Conservation (phyloP, 225 moss, liverwort and hornwort species). For the Rhytidiadelphus loreus region DNA sequence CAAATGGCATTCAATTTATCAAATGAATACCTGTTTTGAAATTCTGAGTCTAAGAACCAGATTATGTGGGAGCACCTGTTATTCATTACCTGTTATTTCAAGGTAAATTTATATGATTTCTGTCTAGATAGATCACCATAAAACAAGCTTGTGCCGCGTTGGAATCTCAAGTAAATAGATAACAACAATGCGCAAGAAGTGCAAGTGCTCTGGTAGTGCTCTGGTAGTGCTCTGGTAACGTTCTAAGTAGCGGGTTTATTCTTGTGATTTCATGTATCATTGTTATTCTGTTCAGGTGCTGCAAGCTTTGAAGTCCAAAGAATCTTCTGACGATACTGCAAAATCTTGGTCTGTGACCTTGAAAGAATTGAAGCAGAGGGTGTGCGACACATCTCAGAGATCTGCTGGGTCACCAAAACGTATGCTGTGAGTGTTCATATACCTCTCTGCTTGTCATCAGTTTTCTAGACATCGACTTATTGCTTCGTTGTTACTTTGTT, state of each 20-base stretch:
- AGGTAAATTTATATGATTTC: background rate
- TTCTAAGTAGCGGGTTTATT: background rate
- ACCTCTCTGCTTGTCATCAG: background rate
- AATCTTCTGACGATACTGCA: conserved; percentile 11
- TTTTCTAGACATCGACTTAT: background rate
- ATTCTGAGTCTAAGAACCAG: background rate
- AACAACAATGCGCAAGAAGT: background rate
- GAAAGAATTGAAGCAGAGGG: conserved; percentile 55
- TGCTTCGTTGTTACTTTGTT: background rate
- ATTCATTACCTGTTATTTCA: background rate
- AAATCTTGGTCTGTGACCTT: conserved; percentile 33
- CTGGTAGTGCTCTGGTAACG: background rate
- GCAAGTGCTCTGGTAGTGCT: background rate
- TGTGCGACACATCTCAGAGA: conserved; percentile 38
- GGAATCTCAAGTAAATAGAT: background rate
- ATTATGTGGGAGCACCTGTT: background rate
- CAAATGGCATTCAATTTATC: background rate
- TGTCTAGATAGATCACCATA: background rate
- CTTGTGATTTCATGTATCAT: background rate
- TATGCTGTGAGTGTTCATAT: conserved; percentile 55
- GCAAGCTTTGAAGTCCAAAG: conserved; percentile 45
- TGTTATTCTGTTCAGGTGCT: conserved; percentile 42
- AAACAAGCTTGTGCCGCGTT: background rate
- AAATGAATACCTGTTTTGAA: background rate
- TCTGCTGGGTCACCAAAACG: conserved; percentile 23